These are phyloP conservation scores for Epichloe coenophiala DNA, from an alignment of 2,329 filamentous ascomycete genomes.

Conservation along the genomic window DNA sequence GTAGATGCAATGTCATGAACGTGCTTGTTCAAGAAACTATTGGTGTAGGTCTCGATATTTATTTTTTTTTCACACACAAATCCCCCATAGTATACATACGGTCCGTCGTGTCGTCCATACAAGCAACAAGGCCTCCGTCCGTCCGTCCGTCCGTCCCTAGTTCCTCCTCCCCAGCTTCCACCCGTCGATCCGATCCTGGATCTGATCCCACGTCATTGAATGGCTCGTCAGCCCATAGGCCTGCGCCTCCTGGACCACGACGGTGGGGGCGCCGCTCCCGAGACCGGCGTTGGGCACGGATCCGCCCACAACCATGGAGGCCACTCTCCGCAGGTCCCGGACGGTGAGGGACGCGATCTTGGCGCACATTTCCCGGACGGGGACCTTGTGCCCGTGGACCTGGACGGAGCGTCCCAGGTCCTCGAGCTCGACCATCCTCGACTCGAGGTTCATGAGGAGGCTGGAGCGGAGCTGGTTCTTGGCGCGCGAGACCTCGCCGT, in stretches of 20 bases:
- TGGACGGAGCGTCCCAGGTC: slow-evolving; percentile 91
- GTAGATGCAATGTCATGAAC: too few species aligned
- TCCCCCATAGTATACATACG: too few species aligned
- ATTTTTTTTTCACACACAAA: too few species aligned
- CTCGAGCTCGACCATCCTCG: slow-evolving; percentile 92
- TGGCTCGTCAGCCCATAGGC: slow-evolving; percentile 54
- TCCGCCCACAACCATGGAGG: slow-evolving; percentile 64
- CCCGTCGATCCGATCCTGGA: slow-evolving; percentile 70
- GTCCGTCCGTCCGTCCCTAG: neutral
- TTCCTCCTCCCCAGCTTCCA: slow-evolving; percentile 62
- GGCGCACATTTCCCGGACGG: slow-evolving; percentile 83
- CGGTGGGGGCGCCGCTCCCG: slow-evolving; percentile 81
- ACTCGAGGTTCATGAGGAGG: slow-evolving; percentile 94
- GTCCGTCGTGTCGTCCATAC: too few species aligned
- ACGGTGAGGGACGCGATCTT: slow-evolving; percentile 75
- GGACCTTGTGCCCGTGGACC: slow-evolving; percentile 86
- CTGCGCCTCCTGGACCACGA: slow-evolving; percentile 86
- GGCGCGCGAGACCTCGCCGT: slow-evolving; percentile 72
- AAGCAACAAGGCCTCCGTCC: neutral
- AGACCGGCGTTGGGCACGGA: slow-evolving; percentile 58
- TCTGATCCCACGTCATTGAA: slow-evolving; percentile 71
- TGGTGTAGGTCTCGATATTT: too few species aligned
- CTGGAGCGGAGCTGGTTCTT: slow-evolving; percentile 92
- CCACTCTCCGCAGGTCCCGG: slow-evolving; percentile 68
- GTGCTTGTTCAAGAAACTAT: too few species aligned